A percentile compares a stretch with the other conserved stretches of the same genome.
phyloP scores from a whole-genome alignment of 441 rosid genomes.

The Populus trichocarpa region DNA sequence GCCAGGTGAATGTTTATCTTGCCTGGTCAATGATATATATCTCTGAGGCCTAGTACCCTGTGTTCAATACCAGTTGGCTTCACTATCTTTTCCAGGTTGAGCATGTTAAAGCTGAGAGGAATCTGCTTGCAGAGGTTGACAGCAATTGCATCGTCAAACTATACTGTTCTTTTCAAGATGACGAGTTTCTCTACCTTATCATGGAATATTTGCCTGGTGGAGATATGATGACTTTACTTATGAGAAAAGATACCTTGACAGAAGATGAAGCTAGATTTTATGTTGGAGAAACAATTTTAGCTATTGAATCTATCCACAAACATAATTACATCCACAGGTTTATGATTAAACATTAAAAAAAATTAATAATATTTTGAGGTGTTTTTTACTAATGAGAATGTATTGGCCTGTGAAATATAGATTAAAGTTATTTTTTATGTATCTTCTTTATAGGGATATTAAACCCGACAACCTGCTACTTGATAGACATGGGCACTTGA shows the following conservation, averaged over 20 bases:
- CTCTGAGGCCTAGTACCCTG: slow-evolving; percentile 11
- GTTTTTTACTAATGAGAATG: not conserved
- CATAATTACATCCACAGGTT: slow-evolving; percentile 91
- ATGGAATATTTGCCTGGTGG: slow-evolving; percentile 99
- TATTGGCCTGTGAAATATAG: slow-evolving; percentile 12
- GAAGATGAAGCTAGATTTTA: slow-evolving; percentile 94
- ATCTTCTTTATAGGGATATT: slow-evolving; percentile 61
- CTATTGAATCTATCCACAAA: slow-evolving; percentile 89
- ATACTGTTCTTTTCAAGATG: slow-evolving; percentile 97
- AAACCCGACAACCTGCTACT: slow-evolving; percentile 97
- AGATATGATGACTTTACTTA: slow-evolving; percentile 96
- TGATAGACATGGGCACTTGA: slow-evolving; percentile 86
- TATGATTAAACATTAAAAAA: slow-evolving; percentile 7
- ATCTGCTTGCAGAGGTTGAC: slow-evolving; percentile 94
- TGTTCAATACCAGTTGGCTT: slow-evolving; percentile 18
- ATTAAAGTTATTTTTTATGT: slow-evolving; percentile 5
- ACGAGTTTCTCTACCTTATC: slow-evolving; percentile 88
- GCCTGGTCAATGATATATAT: not conserved
- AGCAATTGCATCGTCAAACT: slow-evolving; percentile 96
- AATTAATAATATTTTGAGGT: slow-evolving; percentile 4
- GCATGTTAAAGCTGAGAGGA: slow-evolving; percentile 97
- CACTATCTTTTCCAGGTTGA: slow-evolving; percentile 60
- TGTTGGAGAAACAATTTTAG: slow-evolving; percentile 92
- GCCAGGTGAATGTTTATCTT: slow-evolving; percentile 57
- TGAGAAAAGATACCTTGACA: slow-evolving; percentile 92